Base-by-base conservation (phyloP, 495 filamentous ascomycete species). In the Parathielavia hyrcaniae region DNA sequence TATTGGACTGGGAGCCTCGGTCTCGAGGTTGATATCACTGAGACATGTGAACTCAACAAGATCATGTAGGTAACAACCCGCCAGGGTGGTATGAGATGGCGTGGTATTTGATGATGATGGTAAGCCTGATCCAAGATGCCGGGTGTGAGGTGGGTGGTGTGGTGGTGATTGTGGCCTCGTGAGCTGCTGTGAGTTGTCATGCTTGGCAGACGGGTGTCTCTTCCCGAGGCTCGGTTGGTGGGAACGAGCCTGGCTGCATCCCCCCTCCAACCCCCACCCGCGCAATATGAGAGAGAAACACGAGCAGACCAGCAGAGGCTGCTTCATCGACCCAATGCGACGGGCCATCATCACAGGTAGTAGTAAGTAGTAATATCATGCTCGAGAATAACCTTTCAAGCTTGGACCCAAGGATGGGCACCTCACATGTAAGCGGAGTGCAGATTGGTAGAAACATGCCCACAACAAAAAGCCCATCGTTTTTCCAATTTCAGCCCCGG, bases 161-260 rank as follows among this genome's bases (percentile, higher is more conserved):
- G 36, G 36, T 32, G 51, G 26, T 11, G 23, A n/a, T 23, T 14
- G 20, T 17, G 52, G 26, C 41, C 52, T 35, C 52, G 52, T 55
- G 52, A 55, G 52, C 52, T 8, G 52, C 52, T 8, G 26, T 55
- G 52, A 55, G 52, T 46, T 55, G 52, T 35, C 52, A 46, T 35
- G 36, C n/a, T 17, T 30, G 26, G 26, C 26, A 38, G 45, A 9
- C 47, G 35, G 35, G 47, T 50, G 47, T 23, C 26, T 23, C 38
- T 40, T n/a, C 38, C 38, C 40, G 22, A n/a, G 23, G 30, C 30
- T 12, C 26, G 14, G 45, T 47, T 26, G 23, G 19, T 46, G 44
- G 44, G 17, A 20, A 12, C 3, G 44, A 26, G 22, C 10, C 32
- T 38, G 32, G 14, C 17, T 50, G 14, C 22, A 26, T 6, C 12